Evolutionary conservation across 805 yeast genomes (phyloP), one percentile per base, ranked within the genome.

Genomic region (Kluyveromyces dobzhanskii): DNA sequence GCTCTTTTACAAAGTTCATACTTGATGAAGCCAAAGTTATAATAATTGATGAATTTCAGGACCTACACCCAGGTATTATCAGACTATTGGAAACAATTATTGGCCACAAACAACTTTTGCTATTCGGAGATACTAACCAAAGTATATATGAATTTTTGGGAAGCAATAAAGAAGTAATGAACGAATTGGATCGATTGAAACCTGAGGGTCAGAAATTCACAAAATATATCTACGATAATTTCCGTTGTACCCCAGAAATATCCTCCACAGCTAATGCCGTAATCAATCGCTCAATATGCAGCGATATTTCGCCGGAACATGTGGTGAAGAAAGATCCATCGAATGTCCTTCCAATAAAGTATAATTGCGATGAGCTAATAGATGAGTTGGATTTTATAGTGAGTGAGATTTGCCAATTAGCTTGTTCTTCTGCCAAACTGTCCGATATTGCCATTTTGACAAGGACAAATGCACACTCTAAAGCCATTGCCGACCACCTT

Each of bases 31-130:
- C 57, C 45, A 66, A 66, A 37, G 61, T 67, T 2, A 65, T 79
- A 0, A 56, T 83, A 1, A 76, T 82, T 10, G 90, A 83, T 59
- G 90, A 83, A 53, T 78, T 77, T 50, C 90, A 83, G 53, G 90
- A 83, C 56, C 66, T 81, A 53, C 73, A 77, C 44, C 70, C 71
- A 0, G 65, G 64, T 8, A 58, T 80, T 16, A 49, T 73, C 18
- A 65, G 66, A 14, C 53, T 81, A 2, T 58, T 79, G 3, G 51
- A 56, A 4, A 52, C 64, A 1, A 58, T 74, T 2, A 45, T 67
- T 0, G 42, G 42, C 6, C 47, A 49, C 2, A 68, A 73, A 38
- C 87, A 82, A 53, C 49, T 83, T 26, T 70, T 80, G 1, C 55
- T 82, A 14, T 80, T 86, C 3, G 88, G 88, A 1, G 90, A 83